Percentiles rank a stretch among this genome's conserved stretches.
Conservation (phyloP, 2,329 filamentous ascomycete species). For the Ceratocystis ficicola region DNA sequence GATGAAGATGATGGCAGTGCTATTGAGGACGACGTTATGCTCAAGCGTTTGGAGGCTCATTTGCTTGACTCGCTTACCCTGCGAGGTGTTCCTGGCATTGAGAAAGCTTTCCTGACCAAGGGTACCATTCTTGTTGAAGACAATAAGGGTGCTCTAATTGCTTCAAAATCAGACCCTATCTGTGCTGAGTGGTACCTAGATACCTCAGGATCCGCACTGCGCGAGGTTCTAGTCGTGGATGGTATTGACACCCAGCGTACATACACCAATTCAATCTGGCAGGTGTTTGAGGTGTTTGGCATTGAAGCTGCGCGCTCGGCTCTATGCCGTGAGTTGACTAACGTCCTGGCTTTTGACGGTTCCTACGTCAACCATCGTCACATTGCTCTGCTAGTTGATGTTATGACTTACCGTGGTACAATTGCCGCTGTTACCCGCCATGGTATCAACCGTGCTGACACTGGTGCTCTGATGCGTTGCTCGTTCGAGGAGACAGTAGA, state of each 20-base stretch:
- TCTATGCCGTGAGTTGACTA: constrained; percentile 75
- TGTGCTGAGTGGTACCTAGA: constrained; percentile 95
- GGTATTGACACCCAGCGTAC: constrained; percentile 79
- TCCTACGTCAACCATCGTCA: constrained; percentile 99
- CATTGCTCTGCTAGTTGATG: constrained; percentile 85
- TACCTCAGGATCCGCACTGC: constrained; percentile 79
- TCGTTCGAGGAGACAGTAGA: constrained; percentile 99
- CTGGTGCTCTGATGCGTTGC: constrained; percentile 96
- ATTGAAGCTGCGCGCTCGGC: constrained; percentile 88
- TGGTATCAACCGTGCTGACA: constrained; percentile 96
- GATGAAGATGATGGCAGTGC: constrained; percentile 59
- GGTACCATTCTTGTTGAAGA: constrained; percentile 56
- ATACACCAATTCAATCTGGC: constrained; percentile 90
- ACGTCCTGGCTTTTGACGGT: constrained; percentile 94
- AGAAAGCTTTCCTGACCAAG: constrained; percentile 85
- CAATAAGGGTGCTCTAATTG: constrained; percentile 59
- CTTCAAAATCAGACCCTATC: constrained; percentile 57
- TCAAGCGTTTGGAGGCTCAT: constrained; percentile 84
- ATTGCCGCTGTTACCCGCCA: constrained; percentile 96
- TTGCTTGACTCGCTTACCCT: constrained; percentile 83
- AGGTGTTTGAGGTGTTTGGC: constrained; percentile 87
- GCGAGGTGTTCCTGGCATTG: constrained; percentile 78
- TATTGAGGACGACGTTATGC: constrained; percentile 78
- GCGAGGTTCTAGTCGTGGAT: constrained; percentile 70
- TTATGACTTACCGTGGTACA: constrained; percentile 91